A percentile compares a stretch with the other conserved stretches of the same genome.
phyloP scores from a whole-genome alignment of 352 stramenopile species.

The Nothophytophthora sp. region DNA sequence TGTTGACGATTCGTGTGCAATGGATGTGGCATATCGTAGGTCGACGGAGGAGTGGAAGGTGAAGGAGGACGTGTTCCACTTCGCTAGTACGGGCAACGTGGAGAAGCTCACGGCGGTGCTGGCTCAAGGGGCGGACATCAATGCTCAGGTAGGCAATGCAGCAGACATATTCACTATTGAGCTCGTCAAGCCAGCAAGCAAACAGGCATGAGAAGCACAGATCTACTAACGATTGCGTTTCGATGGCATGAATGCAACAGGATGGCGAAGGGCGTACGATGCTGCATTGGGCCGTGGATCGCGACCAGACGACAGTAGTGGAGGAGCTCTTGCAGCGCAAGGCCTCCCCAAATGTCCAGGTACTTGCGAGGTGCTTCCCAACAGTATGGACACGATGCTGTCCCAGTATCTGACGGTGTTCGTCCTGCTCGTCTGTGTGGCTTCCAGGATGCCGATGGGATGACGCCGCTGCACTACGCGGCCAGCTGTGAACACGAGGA shows the following conservation, averaged over 20 bases:
- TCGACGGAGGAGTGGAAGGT: conserved; percentile 81
- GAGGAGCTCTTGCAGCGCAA: conserved; percentile 53
- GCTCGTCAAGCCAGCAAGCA: background rate
- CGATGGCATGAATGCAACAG: conserved; percentile 22
- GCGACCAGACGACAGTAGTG: conserved; percentile 51
- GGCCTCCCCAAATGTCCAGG: conserved; percentile 62
- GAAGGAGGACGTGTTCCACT: conserved; percentile 72
- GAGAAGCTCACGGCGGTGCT: conserved; percentile 50
- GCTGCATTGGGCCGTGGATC: conserved; percentile 82
- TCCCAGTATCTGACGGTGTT: conserved; percentile 2
- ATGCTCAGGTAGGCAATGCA: conserved; percentile 34
- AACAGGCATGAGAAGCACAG: too few relatives aligned
- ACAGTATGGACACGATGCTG: background rate
- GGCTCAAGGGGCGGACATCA: conserved; percentile 39
- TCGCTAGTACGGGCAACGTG: conserved; percentile 63
- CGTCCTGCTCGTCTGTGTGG: background rate
- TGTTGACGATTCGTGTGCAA: too few relatives aligned
- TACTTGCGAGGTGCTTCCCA: conserved; percentile 8
- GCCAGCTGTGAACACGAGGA: conserved; percentile 71
- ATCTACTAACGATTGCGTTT: background rate
- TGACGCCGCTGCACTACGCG: conserved; percentile 81
- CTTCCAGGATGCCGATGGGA: conserved; percentile 67
- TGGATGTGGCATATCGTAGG: conserved; percentile 23
- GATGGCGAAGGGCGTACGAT: conserved; percentile 79
- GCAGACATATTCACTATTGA: too few relatives aligned